Evolutionary conservation across 1,284 basidiomycete genomes (phyloP), one percentile per base, ranked within the genome.

Genomic region (Sphagnurus paluster): DNA sequence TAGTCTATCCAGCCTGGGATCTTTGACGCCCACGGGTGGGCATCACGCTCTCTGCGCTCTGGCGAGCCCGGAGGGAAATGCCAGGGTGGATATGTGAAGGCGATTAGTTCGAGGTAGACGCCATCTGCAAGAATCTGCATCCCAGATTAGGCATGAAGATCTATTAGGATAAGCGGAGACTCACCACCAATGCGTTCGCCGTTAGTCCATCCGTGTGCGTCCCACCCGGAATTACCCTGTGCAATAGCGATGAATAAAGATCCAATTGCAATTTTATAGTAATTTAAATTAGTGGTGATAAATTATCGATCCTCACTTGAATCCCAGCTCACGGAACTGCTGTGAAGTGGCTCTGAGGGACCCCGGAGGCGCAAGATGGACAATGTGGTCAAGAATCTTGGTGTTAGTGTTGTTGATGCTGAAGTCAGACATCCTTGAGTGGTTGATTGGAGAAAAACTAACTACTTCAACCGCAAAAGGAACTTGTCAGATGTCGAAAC

Each of bases 41-140:
- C 35, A 13, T 75, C 72, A 4, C 80, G 75, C 8, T 57, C 59
- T 1, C 57, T 41, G 13, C 74, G 71, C 28, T 66, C 68, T 17
- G 74, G 71, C 14, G 75, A 75, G 5, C 64, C 70, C 1, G 68
- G 66, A 1, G 78, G 76, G 51, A 82, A 84, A 52, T 75, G 61
- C 0, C 72, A 69, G 4, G 68, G 61, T 1, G 77, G 75, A 43
- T 79, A 70, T 1, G 70, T 75, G 66, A 87, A 87, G 14, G 76
- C 72, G 55, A 88, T 77, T 24, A 87, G 72, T 58, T 88, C 86
- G 44, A 88, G 65, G 60, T 87, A 87, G 9, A 68, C 67, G n/a
- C 77, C 75, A 49, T 85, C 82, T 21, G 62, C 57, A 14, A 87
- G 66, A 46, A 84, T 63, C 82, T 84, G 33, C 14, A 11, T 20